phyloP scores from a whole-genome alignment of 1,284 basidiomycete genomes.

The Sanghuangporus baumii region DNA sequence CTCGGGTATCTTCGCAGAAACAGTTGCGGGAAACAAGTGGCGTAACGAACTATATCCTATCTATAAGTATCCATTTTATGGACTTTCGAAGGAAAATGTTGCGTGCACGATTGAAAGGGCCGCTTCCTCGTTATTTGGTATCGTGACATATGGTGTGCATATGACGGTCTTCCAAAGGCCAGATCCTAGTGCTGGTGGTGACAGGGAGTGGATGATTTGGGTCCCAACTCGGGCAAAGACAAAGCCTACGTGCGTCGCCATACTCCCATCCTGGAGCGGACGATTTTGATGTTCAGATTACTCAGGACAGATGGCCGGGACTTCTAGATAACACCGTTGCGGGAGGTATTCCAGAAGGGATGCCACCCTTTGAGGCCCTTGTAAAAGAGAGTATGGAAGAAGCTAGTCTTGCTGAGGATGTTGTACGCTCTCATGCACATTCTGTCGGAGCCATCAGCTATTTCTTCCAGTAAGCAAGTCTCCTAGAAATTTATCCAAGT shows the following conservation, averaged over 20 bases:
- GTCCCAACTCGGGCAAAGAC: constrained; percentile 80
- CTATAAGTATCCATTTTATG: constrained; percentile 67
- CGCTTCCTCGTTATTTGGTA: constrained; percentile 83
- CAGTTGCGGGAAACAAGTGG: constrained; percentile 77
- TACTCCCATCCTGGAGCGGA: background rate
- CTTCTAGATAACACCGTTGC: constrained; percentile 77
- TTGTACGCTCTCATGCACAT: constrained; percentile 56
- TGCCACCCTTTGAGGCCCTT: constrained; percentile 68
- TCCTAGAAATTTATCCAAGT: background rate
- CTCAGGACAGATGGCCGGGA: constrained; percentile 58
- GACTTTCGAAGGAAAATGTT: constrained; percentile 46
- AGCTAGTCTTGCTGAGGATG: constrained; percentile 65
- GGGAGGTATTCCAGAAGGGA: constrained; percentile 75
- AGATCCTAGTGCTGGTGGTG: constrained; percentile 31
- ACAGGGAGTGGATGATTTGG: constrained; percentile 68
- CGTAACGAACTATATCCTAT: constrained; percentile 80
- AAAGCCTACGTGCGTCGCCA: constrained; percentile 72
- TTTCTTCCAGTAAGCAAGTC: constrained; percentile 48
- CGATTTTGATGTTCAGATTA: background rate
- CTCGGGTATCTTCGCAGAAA: constrained; percentile 48
- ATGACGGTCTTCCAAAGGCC: constrained; percentile 62
- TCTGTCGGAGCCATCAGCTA: constrained; percentile 63
- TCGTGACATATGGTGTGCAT: constrained; percentile 88
- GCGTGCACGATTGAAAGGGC: constrained; percentile 88
- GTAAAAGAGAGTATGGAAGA: constrained; percentile 94